Base-by-base conservation (phyloP, 768 basidiomycete species). In the Suillus occidentalis region DNA sequence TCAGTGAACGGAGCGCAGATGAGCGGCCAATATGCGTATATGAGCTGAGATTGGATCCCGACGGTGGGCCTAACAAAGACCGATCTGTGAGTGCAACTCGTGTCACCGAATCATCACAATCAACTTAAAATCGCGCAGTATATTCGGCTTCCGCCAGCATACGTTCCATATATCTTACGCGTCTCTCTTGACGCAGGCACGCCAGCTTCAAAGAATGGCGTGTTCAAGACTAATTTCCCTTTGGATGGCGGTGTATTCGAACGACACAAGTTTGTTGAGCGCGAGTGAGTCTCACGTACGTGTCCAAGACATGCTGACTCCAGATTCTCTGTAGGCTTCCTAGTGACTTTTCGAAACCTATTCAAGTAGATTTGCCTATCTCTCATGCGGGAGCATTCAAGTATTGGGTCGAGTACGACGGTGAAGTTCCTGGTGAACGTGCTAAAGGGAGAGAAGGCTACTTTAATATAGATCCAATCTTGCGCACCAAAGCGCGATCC, bases 151-250 rank as follows among this genome's bases (percentile, higher is more conserved):
- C 97, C 97, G 10, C 95, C 97, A 13, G 94, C 96, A 28, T 84
- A 88, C 72, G 80, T 80, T 20, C 96, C 96, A 1, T 99, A 99
- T 74, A 85, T 99, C 58, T 80, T 99, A 34, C 89, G 97, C 61
- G 91, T 99, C 42, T 90, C 91, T 22, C 83, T 99, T 59, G 91
- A 96, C 56, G 92, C 97, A 1, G 97, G 97, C 8, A 95, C 95
- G 3, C 89, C 94, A 2, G 94, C 94, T 12, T 87, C 93, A 9
- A 89, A 87, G 71, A 93, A 96, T 71, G 97, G 95, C 60, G 85
- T 95, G 1, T 92, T 99, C 77, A 94, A 90, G 80, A 97, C 95
- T 64, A 98, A 99, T 75, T 98, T 99, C 72, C 97, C 97, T 2
- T 84, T 99, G 7, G 92, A 99, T 69, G 97, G 96, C 5, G 94